Evolutionary conservation across 2,329 filamentous ascomycete genomes (phyloP), one percentile per base, ranked within the genome.

Genomic region (Ophiosphaerella korrae): DNA sequence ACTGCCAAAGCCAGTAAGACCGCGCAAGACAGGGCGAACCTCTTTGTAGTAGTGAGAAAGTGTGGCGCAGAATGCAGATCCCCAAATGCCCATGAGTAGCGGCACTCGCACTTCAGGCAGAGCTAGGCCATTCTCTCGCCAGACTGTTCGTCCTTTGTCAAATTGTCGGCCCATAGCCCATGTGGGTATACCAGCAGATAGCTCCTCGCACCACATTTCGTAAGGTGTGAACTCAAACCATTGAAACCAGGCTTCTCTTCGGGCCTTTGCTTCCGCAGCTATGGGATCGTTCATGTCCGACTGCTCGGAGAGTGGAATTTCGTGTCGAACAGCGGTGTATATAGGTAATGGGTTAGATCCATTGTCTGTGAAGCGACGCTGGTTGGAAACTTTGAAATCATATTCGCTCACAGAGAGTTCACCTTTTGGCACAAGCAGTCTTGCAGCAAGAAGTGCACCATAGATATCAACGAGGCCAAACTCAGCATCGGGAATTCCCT

Each of bases 31-130:
- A 0, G 94, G 94, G n/a, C 89, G 84, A 40, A 97, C 83, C 74
- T 99, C 94, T 57, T 88, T 90, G 75, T 97, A 97, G 71, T 99
- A 99, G 72, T 97, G 94, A 37, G 90, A 93, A 0, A 99, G 78
- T 0, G 94, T 97, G 0, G 94, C 94, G 64, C 94, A 97, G 69
- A 99, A 97, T 3, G 94, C 94, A 60, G 89, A 95, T 1, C 94
- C 94, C 81, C 94, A 99, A n/a, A 97, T 88, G 0, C 94, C 94
- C 78, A 99, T 84, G 40, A 97, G 80, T 7, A 94, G 80, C 0
- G 93, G 90, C 50, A 96, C 81, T 36, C 92, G 86, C 24, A 94
- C 77, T 74, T 99, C 94, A 0, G 94, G 94, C 3, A 95, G 79
- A 37, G 90, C 86, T 21, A 89, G 84, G 8, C 84, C 81, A 26